phyloP scores from a whole-genome alignment of 768 basidiomycete genomes.

The Imleria badia region DNA sequence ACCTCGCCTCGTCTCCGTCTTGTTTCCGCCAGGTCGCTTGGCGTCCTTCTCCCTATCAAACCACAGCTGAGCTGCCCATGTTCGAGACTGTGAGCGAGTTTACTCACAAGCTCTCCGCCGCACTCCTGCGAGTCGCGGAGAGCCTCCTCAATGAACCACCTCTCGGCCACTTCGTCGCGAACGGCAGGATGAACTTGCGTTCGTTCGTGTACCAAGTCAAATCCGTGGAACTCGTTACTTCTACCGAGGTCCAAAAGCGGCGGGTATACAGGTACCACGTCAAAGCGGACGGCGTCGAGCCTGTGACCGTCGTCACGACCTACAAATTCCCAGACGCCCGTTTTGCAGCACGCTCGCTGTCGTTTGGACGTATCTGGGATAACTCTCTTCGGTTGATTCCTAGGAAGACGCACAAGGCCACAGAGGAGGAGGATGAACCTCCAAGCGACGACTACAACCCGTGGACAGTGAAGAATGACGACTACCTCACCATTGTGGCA shows the following conservation, averaged over 20 bases:
- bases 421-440: neutral
- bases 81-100: conserved; percentile 16
- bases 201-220: conserved; percentile 24
- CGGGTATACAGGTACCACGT: conserved; percentile 17
- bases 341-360: conserved; percentile 5
- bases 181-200: conserved; percentile 30
- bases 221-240: conserved; percentile 7
- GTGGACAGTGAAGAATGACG: conserved; percentile 14
- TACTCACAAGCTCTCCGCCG: conserved; percentile 16
- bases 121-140: conserved; percentile 15
- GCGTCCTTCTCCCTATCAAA: conserved; percentile 4
- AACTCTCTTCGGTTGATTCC: conserved; percentile 14
- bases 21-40: conserved; percentile 20
- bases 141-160: conserved; percentile 22
- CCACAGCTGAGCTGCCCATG: conserved; percentile 1
- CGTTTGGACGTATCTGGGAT: conserved; percentile 27
- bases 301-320: conserved; percentile 15
- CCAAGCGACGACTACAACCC: conserved; percentile 5
- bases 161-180: conserved; percentile 31
- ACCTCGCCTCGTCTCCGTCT: conserved; percentile 22
- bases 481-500: conserved; percentile 9
- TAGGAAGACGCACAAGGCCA: neutral
- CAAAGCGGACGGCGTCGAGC: conserved; percentile 19
- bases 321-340: conserved; percentile 6
- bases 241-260: conserved; percentile 11